phyloP scores from a whole-genome alignment of 768 basidiomycete genomes.

The Suillus sp. region DNA sequence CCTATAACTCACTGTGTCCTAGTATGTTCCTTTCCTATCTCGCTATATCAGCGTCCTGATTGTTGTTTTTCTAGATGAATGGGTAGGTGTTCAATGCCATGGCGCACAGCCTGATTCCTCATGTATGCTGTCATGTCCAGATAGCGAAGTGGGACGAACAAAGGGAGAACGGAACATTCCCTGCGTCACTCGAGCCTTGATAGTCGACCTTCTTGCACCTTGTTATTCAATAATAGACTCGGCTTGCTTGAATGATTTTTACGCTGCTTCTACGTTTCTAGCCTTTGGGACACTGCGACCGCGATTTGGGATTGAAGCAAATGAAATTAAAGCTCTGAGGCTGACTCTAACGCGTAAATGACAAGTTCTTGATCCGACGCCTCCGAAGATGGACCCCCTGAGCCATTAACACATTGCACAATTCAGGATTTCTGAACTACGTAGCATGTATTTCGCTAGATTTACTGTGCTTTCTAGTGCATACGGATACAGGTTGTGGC shows the following conservation, averaged over 20 bases:
- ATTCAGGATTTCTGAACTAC: not conserved
- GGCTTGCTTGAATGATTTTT: not conserved
- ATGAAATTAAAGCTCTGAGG: not conserved
- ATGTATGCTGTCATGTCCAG: conserved; percentile 41
- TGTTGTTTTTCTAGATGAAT: conserved; percentile 67
- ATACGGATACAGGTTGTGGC: not conserved
- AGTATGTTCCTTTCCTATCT: conserved; percentile 58
- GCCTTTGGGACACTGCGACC: not conserved
- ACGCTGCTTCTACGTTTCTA: not conserved
- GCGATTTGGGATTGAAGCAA: not conserved
- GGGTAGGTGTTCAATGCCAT: conserved; percentile 54
- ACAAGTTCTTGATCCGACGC: not conserved
- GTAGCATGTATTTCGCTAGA: not conserved
- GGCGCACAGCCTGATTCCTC: conserved; percentile 6
- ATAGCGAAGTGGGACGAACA: conserved; percentile 92
- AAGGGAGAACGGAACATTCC: conserved; percentile 90
- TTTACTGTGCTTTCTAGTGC: not conserved
- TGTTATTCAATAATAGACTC: conserved; percentile 8
- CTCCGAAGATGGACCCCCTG: not conserved
- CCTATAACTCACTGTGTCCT: conserved; percentile 96
- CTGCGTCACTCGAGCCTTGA: conserved; percentile 84
- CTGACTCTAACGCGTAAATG: not conserved
- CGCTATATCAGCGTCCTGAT: conserved; percentile 11
- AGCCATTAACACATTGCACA: not conserved
- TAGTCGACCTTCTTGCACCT: conserved; percentile 12